Percentiles rank a stretch among this genome's conserved stretches.
Evolutionary conservation across 257 asterid species (phyloP).

Genomic region (Echites panduratus): DNA sequence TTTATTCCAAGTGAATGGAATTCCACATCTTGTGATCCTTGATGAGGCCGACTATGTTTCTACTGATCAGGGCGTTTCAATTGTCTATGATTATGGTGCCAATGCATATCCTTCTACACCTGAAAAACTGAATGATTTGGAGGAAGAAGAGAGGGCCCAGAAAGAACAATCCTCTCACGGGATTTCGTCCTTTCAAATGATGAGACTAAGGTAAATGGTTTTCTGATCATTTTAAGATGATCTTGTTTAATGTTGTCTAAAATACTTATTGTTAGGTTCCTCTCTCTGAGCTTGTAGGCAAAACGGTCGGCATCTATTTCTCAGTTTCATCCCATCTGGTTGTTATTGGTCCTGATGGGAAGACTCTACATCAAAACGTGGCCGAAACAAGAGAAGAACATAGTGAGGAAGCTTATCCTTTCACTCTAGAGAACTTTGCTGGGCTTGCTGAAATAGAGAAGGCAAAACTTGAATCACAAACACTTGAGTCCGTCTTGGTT

Average conservation of each 20-base stretch:
- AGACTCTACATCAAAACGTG: constrained; percentile 23
- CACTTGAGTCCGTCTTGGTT: constrained; percentile 29
- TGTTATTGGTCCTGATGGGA: constrained; percentile 28
- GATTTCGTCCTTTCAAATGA: constrained; percentile 23
- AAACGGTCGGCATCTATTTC: constrained; percentile 26
- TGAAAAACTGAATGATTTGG: constrained; percentile 20
- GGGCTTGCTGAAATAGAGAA: constrained; percentile 20
- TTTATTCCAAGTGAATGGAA: constrained; percentile 26
- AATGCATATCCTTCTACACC: constrained; percentile 28
- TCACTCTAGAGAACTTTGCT: constrained; percentile 21
- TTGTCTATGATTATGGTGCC: constrained; percentile 19
- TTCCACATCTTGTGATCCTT: constrained; percentile 30
- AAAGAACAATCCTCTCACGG: constrained; percentile 22
- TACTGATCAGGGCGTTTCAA: constrained; percentile 19
- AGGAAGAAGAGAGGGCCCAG: constrained; percentile 21
- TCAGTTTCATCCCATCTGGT: constrained; percentile 18
- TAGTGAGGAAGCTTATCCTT: constrained; percentile 30
- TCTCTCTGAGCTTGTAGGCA: constrained; percentile 30
- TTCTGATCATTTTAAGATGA: too few relatives aligned
- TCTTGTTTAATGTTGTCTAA: not conserved
- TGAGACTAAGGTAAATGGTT: constrained; percentile 22
- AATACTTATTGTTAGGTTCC: constrained; percentile 21
- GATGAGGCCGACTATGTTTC: constrained; percentile 18
- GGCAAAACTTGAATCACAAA: constrained; percentile 27
- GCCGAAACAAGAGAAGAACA: constrained; percentile 29